Evolutionary conservation across 225 moss, liverwort and hornwort genomes (phyloP), one percentile per base, ranked within the genome.

Genomic region (Asterella californica): DNA sequence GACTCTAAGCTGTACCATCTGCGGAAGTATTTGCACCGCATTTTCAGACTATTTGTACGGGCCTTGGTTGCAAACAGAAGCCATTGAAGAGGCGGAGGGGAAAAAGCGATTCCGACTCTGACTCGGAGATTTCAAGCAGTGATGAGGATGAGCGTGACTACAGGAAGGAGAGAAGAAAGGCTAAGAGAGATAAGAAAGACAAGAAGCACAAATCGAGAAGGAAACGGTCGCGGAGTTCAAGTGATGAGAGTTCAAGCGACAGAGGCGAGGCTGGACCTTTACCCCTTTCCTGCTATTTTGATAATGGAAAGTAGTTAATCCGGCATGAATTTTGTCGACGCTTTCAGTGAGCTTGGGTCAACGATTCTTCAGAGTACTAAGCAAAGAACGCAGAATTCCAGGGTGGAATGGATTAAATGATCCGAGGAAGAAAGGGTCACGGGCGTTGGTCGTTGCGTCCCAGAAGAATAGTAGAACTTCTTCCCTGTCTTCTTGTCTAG

Each of bases 241-340:
- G 91, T 86, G 89, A 91, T 84, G 91, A 91, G 85, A 90, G 92
- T 84, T 70, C 87, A 71, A 91, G 89, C 80, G 93, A 93, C 79
- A 87, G 87, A 89, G 93, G 87, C 76, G 85, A 80, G 81, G 76
- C 59, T 75, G 92, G 95, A 74, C 95, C 95, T 50, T 53, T 90
- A 74, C 92, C 93, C 66, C 92, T 99, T 85, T 99, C 95, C 83
- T 92, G 84, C 75, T 99, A 83, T 80, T 93, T 91, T 83, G 95
- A 93, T 83, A 91, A 84, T 88, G 95, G 85, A 52, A 89, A 91
- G 79, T 90, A 90, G 85, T 74, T 62, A 38, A 36, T 74, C 76
- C 25, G 61, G 62, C 52, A 29, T 80, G 78, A 65, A 67, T 79
- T 55, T 54, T 32, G 54, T 55, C 64, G 61, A 17, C 30, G 57